A percentile compares a stretch with the other conserved stretches of the same genome.
Evolutionary conservation across 1,284 basidiomycete species (phyloP).

Genomic region (Sphagnurus paluster): DNA sequence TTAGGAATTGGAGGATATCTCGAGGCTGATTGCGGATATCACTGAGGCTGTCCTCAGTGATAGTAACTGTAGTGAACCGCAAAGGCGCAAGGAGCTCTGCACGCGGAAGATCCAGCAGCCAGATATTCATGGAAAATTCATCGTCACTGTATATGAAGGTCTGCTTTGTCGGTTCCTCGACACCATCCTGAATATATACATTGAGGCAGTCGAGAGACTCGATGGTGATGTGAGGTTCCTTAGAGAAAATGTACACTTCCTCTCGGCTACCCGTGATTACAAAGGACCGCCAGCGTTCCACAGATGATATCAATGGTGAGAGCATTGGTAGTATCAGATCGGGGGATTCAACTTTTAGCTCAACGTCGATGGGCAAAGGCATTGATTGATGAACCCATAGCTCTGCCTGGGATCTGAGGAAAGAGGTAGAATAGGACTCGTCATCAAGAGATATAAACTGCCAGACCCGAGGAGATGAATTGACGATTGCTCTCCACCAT

Average conservation of each 20-base stretch:
- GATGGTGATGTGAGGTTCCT: slow-evolving; percentile 12
- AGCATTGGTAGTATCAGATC: slow-evolving; percentile 61
- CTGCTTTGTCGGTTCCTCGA: slow-evolving; percentile 26
- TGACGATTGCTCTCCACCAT: slow-evolving; percentile 52
- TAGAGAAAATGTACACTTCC: slow-evolving; percentile 23
- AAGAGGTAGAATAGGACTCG: slow-evolving; percentile 28
- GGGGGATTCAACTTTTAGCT: slow-evolving; percentile 46
- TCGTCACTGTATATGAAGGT: slow-evolving; percentile 30
- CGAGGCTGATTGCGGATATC: slow-evolving; percentile 40
- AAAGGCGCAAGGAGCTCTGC: slow-evolving; percentile 43
- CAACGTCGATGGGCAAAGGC: slow-evolving; percentile 54
- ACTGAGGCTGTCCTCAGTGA: slow-evolving; percentile 47
- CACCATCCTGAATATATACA: slow-evolving; percentile 33
- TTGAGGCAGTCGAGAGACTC: slow-evolving; percentile 23
- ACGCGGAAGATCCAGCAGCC: slow-evolving; percentile 46
- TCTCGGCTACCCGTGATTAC: slow-evolving; percentile 37
- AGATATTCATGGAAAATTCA: slow-evolving; percentile 37
- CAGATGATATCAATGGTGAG: slow-evolving; percentile 53
- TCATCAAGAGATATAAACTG: slow-evolving; percentile 53
- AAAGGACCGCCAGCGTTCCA: slow-evolving; percentile 57
- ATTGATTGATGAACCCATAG: slow-evolving; percentile 55
- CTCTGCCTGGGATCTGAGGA: slow-evolving; percentile 45
- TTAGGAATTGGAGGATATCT: slow-evolving; percentile 59
- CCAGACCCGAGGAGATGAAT: slow-evolving; percentile 58
- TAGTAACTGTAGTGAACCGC: slow-evolving; percentile 54